phyloP scores from a whole-genome alignment of 345 rosid species.

The Excoecaria agallocha region DNA sequence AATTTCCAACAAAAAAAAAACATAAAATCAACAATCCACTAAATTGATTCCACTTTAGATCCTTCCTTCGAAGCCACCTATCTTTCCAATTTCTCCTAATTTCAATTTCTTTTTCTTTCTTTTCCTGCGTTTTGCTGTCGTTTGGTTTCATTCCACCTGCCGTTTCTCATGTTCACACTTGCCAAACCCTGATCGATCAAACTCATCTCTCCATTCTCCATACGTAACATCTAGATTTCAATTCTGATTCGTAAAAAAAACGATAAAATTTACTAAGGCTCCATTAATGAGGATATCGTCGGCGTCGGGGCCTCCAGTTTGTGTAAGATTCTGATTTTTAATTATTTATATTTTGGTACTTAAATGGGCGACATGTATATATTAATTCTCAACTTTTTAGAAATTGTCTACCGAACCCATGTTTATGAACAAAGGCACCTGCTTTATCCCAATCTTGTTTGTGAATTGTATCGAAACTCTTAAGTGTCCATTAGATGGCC shows the following conservation, averaged over 20 bases:
- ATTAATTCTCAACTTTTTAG: too few species aligned
- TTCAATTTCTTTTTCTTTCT: too few species aligned
- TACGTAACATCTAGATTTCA: not conserved
- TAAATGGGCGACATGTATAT: constrained; percentile 78
- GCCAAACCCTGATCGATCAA: not conserved
- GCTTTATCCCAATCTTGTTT: constrained; percentile 21
- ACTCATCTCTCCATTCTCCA: not conserved
- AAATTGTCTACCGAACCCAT: constrained; percentile 22
- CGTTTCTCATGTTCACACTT: too few species aligned
- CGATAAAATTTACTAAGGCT: not conserved
- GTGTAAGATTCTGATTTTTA: not conserved
- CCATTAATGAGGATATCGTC: not conserved
- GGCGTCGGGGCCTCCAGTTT: not conserved
- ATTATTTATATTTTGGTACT: constrained; percentile 18
- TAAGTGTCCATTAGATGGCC: constrained; percentile 31
- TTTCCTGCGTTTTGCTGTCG: too few species aligned
- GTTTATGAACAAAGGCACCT: constrained; percentile 27
- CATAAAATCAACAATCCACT: too few species aligned
- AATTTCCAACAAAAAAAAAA: too few species aligned
- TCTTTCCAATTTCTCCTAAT: too few species aligned
- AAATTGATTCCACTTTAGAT: too few species aligned
- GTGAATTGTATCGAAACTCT: constrained; percentile 24
- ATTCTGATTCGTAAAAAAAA: not conserved
- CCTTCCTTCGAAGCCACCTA: too few species aligned
- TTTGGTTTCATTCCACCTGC: too few species aligned